Conservation (phyloP, 202 grass and related monocot species). For the Schoenoplectus tabernaemontani region DNA sequence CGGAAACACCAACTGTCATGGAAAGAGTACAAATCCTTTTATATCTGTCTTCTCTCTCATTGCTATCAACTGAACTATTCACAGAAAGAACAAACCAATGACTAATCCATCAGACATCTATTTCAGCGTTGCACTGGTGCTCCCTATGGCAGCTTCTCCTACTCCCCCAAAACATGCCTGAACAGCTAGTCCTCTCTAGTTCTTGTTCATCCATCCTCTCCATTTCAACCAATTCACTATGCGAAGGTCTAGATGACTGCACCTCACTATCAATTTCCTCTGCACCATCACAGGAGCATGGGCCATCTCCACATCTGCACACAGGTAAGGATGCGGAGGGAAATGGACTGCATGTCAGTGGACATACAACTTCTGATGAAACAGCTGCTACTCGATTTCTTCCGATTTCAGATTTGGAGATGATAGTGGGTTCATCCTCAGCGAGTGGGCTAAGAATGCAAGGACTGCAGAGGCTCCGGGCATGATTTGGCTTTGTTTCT, state of each 20-base stretch:
- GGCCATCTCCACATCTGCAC: slow-evolving; percentile 59
- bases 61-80: slow-evolving; percentile 57
- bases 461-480: slow-evolving; percentile 74
- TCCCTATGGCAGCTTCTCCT: slow-evolving; percentile 91
- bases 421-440: slow-evolving; percentile 39
- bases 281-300: slow-evolving; percentile 37
- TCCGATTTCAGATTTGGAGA: slow-evolving; percentile 57
- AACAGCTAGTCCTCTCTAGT: slow-evolving; percentile 60
- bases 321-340: slow-evolving; percentile 44
- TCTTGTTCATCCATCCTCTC: slow-evolving; percentile 56
- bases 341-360: slow-evolving; percentile 72
- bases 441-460: slow-evolving; percentile 62
- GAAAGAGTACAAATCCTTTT: neutral
- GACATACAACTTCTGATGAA: slow-evolving; percentile 76
- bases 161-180: slow-evolving; percentile 72
- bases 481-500: slow-evolving; percentile 61
- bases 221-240: slow-evolving; percentile 32
- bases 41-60: slow-evolving; percentile 16
- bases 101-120: slow-evolving; percentile 65
- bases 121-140: slow-evolving; percentile 89
- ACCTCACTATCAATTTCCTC: slow-evolving; percentile 37
- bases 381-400: slow-evolving; percentile 71
- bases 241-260: slow-evolving; percentile 41
- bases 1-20: neutral
- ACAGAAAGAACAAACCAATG: slow-evolving; percentile 33